Evolutionary conservation across 2,329 filamentous ascomycete species (phyloP).

Genomic region (Pseudogymnoascus sp.): DNA sequence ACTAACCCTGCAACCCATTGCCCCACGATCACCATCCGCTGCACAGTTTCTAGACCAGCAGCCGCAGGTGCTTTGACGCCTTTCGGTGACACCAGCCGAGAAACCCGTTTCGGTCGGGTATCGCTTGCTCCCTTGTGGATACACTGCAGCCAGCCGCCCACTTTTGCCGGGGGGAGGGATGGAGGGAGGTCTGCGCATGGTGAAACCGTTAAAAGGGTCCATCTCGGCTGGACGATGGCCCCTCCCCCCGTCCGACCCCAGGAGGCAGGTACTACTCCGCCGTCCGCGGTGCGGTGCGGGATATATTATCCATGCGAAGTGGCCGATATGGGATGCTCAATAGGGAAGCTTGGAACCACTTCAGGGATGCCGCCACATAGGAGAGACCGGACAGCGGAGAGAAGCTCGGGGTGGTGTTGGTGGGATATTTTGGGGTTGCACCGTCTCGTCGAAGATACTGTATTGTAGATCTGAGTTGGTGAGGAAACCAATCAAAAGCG

Average conservation of each 20-base stretch:
- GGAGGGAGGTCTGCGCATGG: background rate
- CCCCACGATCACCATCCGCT: background rate
- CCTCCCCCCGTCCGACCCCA: background rate
- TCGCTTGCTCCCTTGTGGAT: conserved; percentile 8
- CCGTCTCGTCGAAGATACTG: background rate
- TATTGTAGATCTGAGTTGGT: background rate
- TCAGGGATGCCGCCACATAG: background rate
- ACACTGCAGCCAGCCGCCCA: conserved; percentile 5
- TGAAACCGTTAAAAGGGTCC: conserved; percentile 1
- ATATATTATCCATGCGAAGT: conserved; percentile 3
- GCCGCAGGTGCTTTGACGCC: background rate
- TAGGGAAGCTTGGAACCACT: background rate
- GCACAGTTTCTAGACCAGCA: background rate
- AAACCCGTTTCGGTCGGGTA: background rate
- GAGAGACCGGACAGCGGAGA: background rate
- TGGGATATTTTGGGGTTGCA: background rate
- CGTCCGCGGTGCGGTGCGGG: background rate
- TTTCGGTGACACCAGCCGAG: conserved; percentile 4
- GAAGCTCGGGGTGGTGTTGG: background rate
- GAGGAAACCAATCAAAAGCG: background rate
- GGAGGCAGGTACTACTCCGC: background rate
- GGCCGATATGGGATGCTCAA: background rate
- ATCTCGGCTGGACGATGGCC: background rate
- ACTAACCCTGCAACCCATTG: background rate
- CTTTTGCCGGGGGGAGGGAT: background rate